Evolutionary conservation across 495 filamentous ascomycete genomes (phyloP).

Genomic region (Trichoderma asperelloides): DNA sequence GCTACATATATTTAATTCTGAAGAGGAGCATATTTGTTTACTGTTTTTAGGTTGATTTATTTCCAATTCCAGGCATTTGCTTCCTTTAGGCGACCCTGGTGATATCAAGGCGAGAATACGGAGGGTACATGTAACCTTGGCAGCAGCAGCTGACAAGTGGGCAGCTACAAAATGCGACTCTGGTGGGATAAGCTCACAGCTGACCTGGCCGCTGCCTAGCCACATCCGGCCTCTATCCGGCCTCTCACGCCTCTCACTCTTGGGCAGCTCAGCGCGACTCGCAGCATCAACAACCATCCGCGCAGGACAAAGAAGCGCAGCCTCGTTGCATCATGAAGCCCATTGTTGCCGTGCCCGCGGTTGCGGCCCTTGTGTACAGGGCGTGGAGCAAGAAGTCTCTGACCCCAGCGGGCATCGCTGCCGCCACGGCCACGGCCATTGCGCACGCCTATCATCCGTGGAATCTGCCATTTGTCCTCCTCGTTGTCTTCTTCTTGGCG

Average conservation of each 20-base stretch:
- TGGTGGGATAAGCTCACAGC: too few species aligned
- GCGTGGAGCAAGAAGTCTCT: slow-evolving; percentile 67
- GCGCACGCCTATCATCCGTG: slow-evolving; percentile 85
- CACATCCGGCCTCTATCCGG: too few species aligned
- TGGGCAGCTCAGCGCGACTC: background rate
- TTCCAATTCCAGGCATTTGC: too few species aligned
- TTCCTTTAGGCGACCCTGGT: too few species aligned
- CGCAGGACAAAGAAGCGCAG: slow-evolving; percentile 4
- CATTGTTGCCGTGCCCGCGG: slow-evolving; percentile 58
- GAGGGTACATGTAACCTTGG: too few species aligned
- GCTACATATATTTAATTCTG: too few species aligned
- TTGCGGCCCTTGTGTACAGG: slow-evolving; percentile 53
- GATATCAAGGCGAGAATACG: too few species aligned
- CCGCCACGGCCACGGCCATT: slow-evolving; percentile 60
- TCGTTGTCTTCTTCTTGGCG: slow-evolving; percentile 78
- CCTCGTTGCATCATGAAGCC: slow-evolving; percentile 51
- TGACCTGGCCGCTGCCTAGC: too few species aligned
- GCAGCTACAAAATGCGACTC: too few species aligned
- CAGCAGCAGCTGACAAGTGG: too few species aligned
- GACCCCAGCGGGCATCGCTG: slow-evolving; percentile 60
- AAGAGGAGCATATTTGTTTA: too few species aligned
- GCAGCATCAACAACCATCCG: background rate
- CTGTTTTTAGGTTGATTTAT: too few species aligned
- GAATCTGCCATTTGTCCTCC: slow-evolving; percentile 75
- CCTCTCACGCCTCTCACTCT: background rate